A percentile compares a stretch with the other conserved stretches of the same genome.
Evolutionary conservation across 495 filamentous ascomycete genomes (phyloP).

Genomic region (Xylaria intraflava): DNA sequence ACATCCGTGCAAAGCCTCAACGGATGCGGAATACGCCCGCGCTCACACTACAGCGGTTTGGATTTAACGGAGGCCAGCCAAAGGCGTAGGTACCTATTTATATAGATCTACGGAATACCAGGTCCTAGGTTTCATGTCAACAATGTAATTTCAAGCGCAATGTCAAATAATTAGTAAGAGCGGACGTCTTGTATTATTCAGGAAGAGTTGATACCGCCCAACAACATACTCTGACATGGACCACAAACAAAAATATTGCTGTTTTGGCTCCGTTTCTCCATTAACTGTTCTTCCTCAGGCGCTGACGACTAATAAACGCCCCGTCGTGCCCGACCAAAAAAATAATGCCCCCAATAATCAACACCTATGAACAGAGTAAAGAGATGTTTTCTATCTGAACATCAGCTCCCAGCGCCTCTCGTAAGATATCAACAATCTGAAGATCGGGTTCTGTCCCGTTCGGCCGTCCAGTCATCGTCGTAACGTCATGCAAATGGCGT

Average conservation of each 20-base stretch:
- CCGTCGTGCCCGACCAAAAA: not conserved
- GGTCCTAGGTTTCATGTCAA: no score
- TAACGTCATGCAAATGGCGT: conserved; percentile 19
- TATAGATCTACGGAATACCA: no score
- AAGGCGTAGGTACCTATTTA: no score
- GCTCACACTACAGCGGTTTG: no score
- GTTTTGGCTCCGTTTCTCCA: not conserved
- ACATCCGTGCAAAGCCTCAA: no score
- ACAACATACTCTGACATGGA: conserved; percentile 1
- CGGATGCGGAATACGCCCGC: no score
- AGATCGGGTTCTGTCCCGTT: conserved; percentile 6
- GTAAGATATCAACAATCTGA: conserved; percentile 15
- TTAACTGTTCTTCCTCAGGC: not conserved
- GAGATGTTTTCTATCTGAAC: conserved; percentile 5
- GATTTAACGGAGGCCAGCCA: no score
- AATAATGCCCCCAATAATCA: conserved; percentile 1
- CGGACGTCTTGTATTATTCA: not conserved
- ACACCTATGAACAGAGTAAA: conserved; percentile 17
- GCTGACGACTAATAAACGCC: conserved; percentile 1
- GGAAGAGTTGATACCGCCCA: not conserved
- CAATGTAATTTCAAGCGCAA: not conserved
- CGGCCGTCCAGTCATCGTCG: conserved; percentile 18
- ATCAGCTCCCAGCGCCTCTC: conserved; percentile 1
- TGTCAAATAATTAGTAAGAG: not conserved
- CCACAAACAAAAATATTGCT: not conserved